A percentile compares a stretch with the other conserved stretches of the same genome.
Conservation (phyloP, 2,329 filamentous ascomycete genomes). For the Exutisphaerella laricina region DNA sequence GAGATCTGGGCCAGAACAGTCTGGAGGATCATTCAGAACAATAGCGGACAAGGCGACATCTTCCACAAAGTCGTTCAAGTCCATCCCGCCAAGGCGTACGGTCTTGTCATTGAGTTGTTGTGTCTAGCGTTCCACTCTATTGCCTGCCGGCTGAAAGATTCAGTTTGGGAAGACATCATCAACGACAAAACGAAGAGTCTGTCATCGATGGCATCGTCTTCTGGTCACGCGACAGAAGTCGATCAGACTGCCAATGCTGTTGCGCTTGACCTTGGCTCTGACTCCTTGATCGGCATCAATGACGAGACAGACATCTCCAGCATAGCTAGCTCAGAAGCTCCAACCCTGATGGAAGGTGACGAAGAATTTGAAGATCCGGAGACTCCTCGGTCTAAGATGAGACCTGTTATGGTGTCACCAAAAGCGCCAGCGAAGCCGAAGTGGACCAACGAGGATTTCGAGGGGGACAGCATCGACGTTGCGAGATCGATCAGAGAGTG, state of each 20-base stretch:
- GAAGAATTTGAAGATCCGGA: not conserved
- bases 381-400: not conserved
- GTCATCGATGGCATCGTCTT: not conserved
- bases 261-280: not conserved
- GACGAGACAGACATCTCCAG: not conserved
- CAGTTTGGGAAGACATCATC: conserved; percentile 16
- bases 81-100: conserved; percentile 21
- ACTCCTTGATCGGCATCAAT: not conserved
- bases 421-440: not conserved
- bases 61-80: conserved; percentile 12
- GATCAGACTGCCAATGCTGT: not conserved
- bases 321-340: not conserved
- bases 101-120: conserved; percentile 22
- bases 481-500: not conserved
- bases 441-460: not conserved
- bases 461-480: not conserved
- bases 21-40: conserved; percentile 22
- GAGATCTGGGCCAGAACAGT: conserved; percentile 23
- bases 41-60: conserved; percentile 12
- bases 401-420: not conserved
- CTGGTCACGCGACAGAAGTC: not conserved
- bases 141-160: conserved; percentile 12
- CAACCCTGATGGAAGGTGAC: not conserved
- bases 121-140: conserved; percentile 25
- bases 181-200: not conserved